Evolutionary conservation across 2,329 filamentous ascomycete species (phyloP), one percentile per base, ranked within the genome.

Genomic region (Fusarium camptoceras): DNA sequence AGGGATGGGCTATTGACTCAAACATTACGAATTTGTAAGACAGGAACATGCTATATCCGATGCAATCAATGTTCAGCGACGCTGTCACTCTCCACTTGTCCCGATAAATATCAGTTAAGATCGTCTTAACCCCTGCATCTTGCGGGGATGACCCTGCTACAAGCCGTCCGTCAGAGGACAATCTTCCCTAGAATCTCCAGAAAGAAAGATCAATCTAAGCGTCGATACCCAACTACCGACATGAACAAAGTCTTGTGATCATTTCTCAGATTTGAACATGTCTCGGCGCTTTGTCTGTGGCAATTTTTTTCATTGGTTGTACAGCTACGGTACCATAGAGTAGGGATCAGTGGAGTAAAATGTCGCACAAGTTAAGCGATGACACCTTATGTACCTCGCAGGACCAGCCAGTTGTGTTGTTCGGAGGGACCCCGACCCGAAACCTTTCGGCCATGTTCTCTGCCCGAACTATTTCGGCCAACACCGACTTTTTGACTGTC

Each of bases 381-480:
- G 15, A 34, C 9, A 51, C 49, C 49, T 51, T 42, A 51, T 42
- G 34, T 37, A 37, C 34, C 34, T 37, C 18, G 18, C 18, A 37
- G 34, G 34, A n/a, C 18, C 34, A 37, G 34, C n/a, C n/a, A 37
- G 7, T 4, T 37, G n/a, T n/a, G n/a, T n/a, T n/a, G n/a, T 37
- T 37, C 34, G 34, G 34, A 3, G 18, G 34, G 18, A 1, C 34
- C 9, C 34, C 34, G 34, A 37, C 12, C 56, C 62, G 62, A 65
- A 65, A 59, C 53, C 34, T 65, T 65, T 65, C 62, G 62, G 62
- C 60, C 31, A 59, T 46, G 46, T 24, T 43, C 48, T 47, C 51
- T 44, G 47, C 44, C 61, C 62, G 62, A 65, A 27, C 27, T 57
- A 65, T 65, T 65, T 65, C 62, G 62, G 62, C 11, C 62, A 65